A percentile compares a stretch with the other conserved stretches of the same genome.
These are phyloP conservation scores for Cryptosporidium ubiquitum DNA, from an alignment of 169 alveolate species.

Conservation along the genomic window DNA sequence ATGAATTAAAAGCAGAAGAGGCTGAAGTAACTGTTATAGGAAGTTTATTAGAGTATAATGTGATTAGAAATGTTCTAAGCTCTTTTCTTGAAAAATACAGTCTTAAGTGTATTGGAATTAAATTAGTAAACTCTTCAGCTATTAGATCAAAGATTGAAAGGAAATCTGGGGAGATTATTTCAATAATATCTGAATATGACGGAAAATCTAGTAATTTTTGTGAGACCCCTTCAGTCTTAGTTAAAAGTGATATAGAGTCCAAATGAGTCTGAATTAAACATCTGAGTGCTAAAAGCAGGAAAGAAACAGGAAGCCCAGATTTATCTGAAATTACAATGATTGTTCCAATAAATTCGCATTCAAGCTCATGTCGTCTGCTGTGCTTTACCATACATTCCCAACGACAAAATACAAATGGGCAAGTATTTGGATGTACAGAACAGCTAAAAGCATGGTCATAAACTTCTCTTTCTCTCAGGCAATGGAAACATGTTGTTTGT, in stretches of 20 bases:
- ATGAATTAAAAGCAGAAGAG: conserved; percentile 80
- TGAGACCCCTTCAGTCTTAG: conserved; percentile 74
- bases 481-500: conserved; percentile 86
- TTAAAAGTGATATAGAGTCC: conserved; percentile 71
- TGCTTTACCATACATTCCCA: conserved; percentile 86
- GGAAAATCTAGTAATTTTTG: conserved; percentile 77
- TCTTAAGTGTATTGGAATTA: conserved; percentile 82
- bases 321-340: conserved; percentile 81
- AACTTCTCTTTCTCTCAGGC: conserved; percentile 82
- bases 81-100: conserved; percentile 83
- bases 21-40: conserved; percentile 81
- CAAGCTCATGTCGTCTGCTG: conserved; percentile 86
- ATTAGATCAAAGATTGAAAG: conserved; percentile 76
- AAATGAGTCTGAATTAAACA: conserved; percentile 76
- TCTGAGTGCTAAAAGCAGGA: conserved; percentile 79
- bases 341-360: conserved; percentile 82
- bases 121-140: conserved; percentile 80
- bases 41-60: conserved; percentile 84
- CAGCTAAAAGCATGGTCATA: conserved; percentile 82
- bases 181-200: conserved; percentile 78
- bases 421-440: conserved; percentile 87
- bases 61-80: conserved; percentile 80
- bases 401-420: conserved; percentile 87
- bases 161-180: conserved; percentile 79
- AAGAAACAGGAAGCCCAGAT: conserved; percentile 74